Conservation (phyloP, 2,329 filamentous ascomycete species). For the Magnaporthales sp. region DNA sequence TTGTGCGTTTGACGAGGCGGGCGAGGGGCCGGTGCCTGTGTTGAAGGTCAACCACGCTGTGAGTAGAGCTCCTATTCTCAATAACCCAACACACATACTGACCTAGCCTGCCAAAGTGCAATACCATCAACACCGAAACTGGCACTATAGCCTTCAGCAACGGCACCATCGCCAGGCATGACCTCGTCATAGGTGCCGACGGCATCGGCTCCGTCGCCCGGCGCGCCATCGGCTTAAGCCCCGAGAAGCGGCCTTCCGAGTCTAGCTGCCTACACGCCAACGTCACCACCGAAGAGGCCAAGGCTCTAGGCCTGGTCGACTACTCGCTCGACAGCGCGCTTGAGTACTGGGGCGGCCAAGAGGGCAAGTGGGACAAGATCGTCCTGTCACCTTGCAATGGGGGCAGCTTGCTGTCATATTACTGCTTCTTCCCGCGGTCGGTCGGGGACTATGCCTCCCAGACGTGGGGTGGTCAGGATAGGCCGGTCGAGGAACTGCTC, state of each 20-base stretch:
- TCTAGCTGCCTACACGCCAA: slow-evolving; percentile 58
- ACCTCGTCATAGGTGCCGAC: slow-evolving; percentile 55
- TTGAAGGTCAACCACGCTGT: neutral
- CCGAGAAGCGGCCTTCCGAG: slow-evolving; percentile 49
- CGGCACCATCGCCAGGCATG: slow-evolving; percentile 39
- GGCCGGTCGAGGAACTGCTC: neutral
- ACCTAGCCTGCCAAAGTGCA: neutral
- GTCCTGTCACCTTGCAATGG: slow-evolving; percentile 61
- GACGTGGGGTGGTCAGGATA: slow-evolving; percentile 27
- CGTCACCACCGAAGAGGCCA: slow-evolving; percentile 51
- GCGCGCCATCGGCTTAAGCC: slow-evolving; percentile 51
- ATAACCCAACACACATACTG: no score
- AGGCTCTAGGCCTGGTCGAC: slow-evolving; percentile 50
- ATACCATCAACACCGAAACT: neutral
- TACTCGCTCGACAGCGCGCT: slow-evolving; percentile 52
- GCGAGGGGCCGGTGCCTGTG: neutral
- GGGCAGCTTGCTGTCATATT: slow-evolving; percentile 44
- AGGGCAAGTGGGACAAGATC: slow-evolving; percentile 50
- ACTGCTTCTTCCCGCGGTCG: slow-evolving; percentile 58
- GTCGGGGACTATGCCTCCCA: slow-evolving; percentile 53
- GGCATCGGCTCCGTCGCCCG: slow-evolving; percentile 60
- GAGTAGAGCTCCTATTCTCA: neutral
- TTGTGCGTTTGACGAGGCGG: slow-evolving; percentile 36
- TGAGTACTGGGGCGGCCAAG: slow-evolving; percentile 63
- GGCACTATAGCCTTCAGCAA: slow-evolving; percentile 41